Percentiles rank a stretch among this genome's conserved stretches.
These are phyloP conservation scores for Malassezia slooffiae DNA, from an alignment of 1,284 basidiomycete species.

Conservation along the genomic window DNA sequence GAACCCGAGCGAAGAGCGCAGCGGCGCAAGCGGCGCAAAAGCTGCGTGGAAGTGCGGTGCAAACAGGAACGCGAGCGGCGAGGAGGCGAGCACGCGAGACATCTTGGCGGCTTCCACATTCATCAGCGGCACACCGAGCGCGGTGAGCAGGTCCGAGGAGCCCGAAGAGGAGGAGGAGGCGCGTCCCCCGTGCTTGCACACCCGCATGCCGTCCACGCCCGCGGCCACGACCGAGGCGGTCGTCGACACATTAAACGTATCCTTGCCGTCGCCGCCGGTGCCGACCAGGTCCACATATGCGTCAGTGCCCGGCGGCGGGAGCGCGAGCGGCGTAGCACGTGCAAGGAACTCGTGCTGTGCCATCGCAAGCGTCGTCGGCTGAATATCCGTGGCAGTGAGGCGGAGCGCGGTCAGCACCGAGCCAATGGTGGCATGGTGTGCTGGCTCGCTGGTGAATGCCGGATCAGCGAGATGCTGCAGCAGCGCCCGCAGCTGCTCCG, in stretches of 20 bases:
- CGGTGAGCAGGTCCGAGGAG: constrained; percentile 80
- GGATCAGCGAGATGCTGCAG: constrained; percentile 38
- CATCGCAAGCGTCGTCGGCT: constrained; percentile 27
- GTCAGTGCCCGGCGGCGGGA: not conserved
- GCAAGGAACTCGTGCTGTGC: constrained; percentile 32
- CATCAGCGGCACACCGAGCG: constrained; percentile 70
- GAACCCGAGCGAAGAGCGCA: constrained; percentile 77
- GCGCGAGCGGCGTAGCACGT: constrained; percentile 4
- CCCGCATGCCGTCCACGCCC: constrained; percentile 71
- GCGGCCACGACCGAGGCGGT: constrained; percentile 88
- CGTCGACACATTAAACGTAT: constrained; percentile 95
- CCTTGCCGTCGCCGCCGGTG: constrained; percentile 89
- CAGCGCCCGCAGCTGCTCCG: constrained; percentile 25
- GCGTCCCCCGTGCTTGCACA: constrained; percentile 89
- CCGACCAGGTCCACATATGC: constrained; percentile 51
- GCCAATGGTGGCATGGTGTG: constrained; percentile 39
- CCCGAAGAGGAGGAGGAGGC: constrained; percentile 91
- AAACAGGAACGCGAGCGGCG: constrained; percentile 81
- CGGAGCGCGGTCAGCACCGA: constrained; percentile 37
- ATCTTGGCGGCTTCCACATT: constrained; percentile 53
- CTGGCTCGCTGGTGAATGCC: constrained; percentile 33
- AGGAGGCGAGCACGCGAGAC: constrained; percentile 19
- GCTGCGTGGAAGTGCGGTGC: constrained; percentile 86
- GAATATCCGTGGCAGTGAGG: constrained; percentile 29
- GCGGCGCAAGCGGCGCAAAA: constrained; percentile 70